These are phyloP conservation scores for Arthrobotrys megalospora DNA, from an alignment of 2,329 filamentous ascomycete genomes.

Conservation along the genomic window DNA sequence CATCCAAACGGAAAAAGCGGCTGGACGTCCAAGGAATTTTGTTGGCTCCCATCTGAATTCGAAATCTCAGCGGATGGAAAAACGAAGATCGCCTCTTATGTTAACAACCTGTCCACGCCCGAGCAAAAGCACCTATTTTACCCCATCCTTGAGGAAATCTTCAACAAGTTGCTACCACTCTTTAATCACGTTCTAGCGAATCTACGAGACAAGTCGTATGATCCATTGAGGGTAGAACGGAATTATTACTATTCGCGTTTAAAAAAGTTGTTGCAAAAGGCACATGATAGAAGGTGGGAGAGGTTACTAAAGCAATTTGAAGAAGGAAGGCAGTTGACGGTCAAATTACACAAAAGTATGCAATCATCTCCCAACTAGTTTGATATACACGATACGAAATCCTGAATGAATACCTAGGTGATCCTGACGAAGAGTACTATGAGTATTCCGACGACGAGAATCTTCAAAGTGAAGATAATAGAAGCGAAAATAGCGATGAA, in stretches of 20 bases:
- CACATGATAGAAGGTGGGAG: too few relatives aligned
- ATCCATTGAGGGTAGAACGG: background rate
- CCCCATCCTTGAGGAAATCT: slow-evolving; percentile 33
- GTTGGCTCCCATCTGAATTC: slow-evolving; percentile 46
- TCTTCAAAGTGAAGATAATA: too few relatives aligned
- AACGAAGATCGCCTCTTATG: slow-evolving; percentile 35
- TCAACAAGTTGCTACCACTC: slow-evolving; percentile 28
- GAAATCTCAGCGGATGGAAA: slow-evolving; percentile 6
- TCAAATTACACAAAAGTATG: too few relatives aligned
- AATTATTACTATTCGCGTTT: background rate
- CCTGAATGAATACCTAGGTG: too few relatives aligned
- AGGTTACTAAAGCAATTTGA: too few relatives aligned
- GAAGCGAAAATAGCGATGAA: background rate
- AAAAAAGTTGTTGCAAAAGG: background rate
- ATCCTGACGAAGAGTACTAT: too few relatives aligned
- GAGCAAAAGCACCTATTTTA: slow-evolving; percentile 23
- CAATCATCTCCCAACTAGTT: too few relatives aligned
- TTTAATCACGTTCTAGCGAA: slow-evolving; percentile 37
- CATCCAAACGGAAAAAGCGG: background rate
- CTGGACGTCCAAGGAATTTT: background rate
- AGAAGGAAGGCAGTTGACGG: too few relatives aligned
- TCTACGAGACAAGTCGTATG: background rate
- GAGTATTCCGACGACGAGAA: too few relatives aligned
- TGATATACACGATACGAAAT: too few relatives aligned
- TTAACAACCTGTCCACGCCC: slow-evolving; percentile 32